These are phyloP conservation scores for Linum trigynum DNA, from an alignment of 345 rosid genomes.

Conservation along the genomic window DNA sequence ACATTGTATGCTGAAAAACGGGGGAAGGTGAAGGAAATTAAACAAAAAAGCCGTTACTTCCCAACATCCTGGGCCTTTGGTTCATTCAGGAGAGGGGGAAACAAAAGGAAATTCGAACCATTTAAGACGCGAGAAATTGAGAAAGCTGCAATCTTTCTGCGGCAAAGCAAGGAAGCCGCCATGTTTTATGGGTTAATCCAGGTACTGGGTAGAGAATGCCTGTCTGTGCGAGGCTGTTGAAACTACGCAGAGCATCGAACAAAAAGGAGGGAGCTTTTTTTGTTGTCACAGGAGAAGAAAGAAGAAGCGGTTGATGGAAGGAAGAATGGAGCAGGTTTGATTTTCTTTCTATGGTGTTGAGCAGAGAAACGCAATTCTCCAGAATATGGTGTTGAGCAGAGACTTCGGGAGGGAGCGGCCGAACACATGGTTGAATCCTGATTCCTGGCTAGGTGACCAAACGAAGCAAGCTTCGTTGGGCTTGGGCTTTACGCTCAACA, in stretches of 20 bases:
- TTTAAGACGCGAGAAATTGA: conserved; percentile 38
- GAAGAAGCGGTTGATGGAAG: too few relatives aligned
- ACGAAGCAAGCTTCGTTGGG: too few relatives aligned
- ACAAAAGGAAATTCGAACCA: conserved; percentile 32
- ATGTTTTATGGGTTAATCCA: conserved; percentile 10
- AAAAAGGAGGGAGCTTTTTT: background rate
- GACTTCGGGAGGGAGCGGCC: too few relatives aligned
- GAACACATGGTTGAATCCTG: too few relatives aligned
- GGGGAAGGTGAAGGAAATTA: conserved; percentile 1
- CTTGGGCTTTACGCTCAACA: too few relatives aligned
- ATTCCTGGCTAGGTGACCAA: too few relatives aligned
- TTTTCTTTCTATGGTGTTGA: too few relatives aligned
- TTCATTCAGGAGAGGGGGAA: background rate
- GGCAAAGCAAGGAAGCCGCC: conserved; percentile 45
- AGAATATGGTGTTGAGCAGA: too few relatives aligned
- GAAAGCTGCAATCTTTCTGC: conserved; percentile 43
- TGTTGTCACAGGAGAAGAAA: too few relatives aligned
- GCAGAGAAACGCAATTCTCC: too few relatives aligned
- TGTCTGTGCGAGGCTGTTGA: background rate
- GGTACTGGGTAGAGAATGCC: background rate
- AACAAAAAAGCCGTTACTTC: conserved; percentile 4
- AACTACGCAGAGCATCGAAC: background rate
- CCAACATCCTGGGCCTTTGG: background rate
- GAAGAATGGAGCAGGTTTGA: too few relatives aligned
- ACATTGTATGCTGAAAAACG: conserved; percentile 28